A percentile compares a stretch with the other conserved stretches of the same genome.
These are phyloP conservation scores for Rhizopus delemar DNA, from an alignment of 371 early-diverging fungal genomes.

Conservation along the genomic window DNA sequence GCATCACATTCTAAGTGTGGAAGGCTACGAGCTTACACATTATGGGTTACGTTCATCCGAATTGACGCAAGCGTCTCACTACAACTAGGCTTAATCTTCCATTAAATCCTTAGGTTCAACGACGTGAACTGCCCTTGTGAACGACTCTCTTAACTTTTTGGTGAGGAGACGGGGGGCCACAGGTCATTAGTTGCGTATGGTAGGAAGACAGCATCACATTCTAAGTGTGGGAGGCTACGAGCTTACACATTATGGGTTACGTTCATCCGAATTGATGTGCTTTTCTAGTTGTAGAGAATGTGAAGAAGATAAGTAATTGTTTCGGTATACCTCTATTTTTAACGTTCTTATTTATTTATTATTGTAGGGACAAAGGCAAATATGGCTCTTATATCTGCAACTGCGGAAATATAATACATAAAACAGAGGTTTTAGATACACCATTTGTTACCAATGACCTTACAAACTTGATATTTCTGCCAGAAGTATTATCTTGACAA, in stretches of 20 bases:
- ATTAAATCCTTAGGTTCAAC: conserved; percentile 14
- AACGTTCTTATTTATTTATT: neutral
- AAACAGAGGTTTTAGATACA: conserved; percentile 4
- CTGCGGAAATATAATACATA: conserved; percentile 5
- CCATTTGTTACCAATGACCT: conserved; percentile 1
- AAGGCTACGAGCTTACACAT: conserved; percentile 13
- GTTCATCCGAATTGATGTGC: conserved; percentile 17
- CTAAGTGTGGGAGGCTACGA: conserved; percentile 15
- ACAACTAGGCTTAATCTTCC: too few relatives aligned
- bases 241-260: conserved; percentile 18
- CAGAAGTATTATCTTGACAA: conserved; percentile 1
- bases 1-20: conserved; percentile 20
- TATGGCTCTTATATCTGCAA: conserved; percentile 6
- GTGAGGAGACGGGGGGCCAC: conserved; percentile 13
- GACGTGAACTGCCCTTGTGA: conserved; percentile 18
- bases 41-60: conserved; percentile 17
- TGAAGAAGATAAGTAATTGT: conserved; percentile 16
- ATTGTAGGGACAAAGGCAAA: conserved; percentile 1
- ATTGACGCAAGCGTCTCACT: too few relatives aligned
- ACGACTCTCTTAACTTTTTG: conserved; percentile 17
- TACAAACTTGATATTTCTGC: too few relatives aligned
- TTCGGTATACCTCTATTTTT: conserved; percentile 1
- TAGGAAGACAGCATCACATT: conserved; percentile 18
- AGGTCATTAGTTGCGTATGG: conserved; percentile 10
- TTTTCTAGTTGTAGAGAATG: conserved; percentile 19